Evolutionary conservation across 768 basidiomycete species (phyloP), one percentile per base, ranked within the genome.

Genomic region (Chalciporus pseudorubinellus): DNA sequence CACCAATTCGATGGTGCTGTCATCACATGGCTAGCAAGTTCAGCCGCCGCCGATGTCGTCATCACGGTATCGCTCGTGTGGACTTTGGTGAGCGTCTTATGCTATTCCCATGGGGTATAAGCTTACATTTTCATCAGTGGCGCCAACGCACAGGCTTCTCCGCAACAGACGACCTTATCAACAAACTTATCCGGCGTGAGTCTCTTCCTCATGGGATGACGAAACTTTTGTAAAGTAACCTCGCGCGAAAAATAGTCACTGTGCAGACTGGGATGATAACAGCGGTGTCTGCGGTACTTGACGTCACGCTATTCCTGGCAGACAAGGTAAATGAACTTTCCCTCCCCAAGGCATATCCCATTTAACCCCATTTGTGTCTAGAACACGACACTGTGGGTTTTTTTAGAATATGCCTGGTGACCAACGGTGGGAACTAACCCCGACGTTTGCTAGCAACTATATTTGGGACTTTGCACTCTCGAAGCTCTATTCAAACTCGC

Each of bases 1-100:
- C 58, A 63, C 36, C 52, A 65, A 39, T 69, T 73, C 39, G 53
- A 73, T 39, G 66, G 64, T 6, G 58, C 64, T 39, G 66, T 72
- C 7, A 64, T 70, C 28, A 57, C 74, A 29, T 79, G 78, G 78
- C 64, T 79, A 6, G 70, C 69, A 1, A 66, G 70, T 24, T 74
- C 74, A 5, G 68, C 70, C 9, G 57, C 70, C 11, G 72, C 71
- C 6, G 78, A 79, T 49, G 56, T 76, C n/a, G 39, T 70, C 3
- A 79, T 80, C 36, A 77, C 77, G 1, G 49, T 59, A 19, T 69
- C 72, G 3, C 62, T 80, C 12, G 76, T 77, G 6, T 70, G 66
- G 67, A 70, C 72, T 55, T 58, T 80, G 59, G 78, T 79, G 44
- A 49, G 51, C 1, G 19, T 19, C 18, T 8, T 6, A 41, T 24